Percentiles rank a stretch among this genome's conserved stretches.
These are phyloP conservation scores for Gossypium arboreum DNA, from an alignment of 345 rosid genomes.

Conservation along the genomic window DNA sequence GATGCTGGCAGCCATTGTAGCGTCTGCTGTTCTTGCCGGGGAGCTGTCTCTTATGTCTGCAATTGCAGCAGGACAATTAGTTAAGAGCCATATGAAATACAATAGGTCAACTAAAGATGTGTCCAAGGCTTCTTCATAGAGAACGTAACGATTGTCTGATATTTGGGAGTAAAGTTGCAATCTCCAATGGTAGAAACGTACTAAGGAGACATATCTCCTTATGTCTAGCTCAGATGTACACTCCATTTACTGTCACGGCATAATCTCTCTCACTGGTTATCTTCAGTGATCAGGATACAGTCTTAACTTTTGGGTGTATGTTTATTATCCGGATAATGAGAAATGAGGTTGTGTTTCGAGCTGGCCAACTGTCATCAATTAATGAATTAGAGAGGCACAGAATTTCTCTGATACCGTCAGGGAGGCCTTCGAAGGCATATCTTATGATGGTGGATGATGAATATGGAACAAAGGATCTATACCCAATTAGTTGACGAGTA, in stretches of 20 bases:
- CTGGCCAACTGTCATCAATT: no score
- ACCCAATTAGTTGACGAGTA: not conserved
- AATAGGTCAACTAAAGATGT: conserved; percentile 59
- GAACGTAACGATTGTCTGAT: not conserved
- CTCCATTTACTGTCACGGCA: no score
- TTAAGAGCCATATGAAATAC: conserved; percentile 68
- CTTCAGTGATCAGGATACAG: no score
- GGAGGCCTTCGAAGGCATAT: no score
- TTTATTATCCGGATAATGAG: no score
- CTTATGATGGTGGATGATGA: no score
- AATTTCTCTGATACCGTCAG: no score
- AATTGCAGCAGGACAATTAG: conserved; percentile 66
- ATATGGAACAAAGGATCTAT: no score
- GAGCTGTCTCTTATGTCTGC: conserved; percentile 75
- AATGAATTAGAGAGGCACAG: no score
- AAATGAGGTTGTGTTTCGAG: no score
- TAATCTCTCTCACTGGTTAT: no score
- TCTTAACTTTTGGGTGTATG: no score
- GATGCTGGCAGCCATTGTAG: conserved; percentile 47
- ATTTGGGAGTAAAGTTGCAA: not conserved
- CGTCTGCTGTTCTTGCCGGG: conserved; percentile 65
- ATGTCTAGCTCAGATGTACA: not conserved
- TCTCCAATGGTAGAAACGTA: not conserved
- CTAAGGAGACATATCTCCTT: not conserved
- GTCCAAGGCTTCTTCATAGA: conserved; percentile 22